Percentiles rank a stretch among this genome's conserved stretches.
Evolutionary conservation across 345 rosid genomes (phyloP).

Genomic region (Arabidopsis thaliana): DNA sequence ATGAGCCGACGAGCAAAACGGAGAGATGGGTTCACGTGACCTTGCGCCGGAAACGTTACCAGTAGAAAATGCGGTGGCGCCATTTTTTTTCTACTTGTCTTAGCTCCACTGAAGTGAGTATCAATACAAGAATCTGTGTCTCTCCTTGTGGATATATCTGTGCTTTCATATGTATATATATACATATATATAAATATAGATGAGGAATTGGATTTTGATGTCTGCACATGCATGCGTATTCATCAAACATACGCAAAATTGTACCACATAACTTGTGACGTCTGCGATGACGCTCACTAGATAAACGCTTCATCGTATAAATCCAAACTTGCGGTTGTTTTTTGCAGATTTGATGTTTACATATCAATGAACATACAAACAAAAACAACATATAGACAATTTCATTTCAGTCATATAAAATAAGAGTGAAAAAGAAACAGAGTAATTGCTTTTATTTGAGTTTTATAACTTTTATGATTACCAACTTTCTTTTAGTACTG

Average conservation of each 20-base stretch:
- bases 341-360: constrained; percentile 21
- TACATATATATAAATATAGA: constrained; percentile 7
- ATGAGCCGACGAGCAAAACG: constrained; percentile 64
- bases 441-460: neutral
- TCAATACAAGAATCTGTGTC: constrained; percentile 15
- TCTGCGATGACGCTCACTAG: constrained; percentile 24
- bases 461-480: neutral
- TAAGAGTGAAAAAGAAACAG: constrained; percentile 11
- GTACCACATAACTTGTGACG: constrained; percentile 30
- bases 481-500: neutral
- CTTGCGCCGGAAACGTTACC: constrained; percentile 60
- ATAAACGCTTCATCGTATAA: neutral
- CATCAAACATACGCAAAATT: constrained; percentile 5
- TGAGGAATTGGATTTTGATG: constrained; percentile 20
- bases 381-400: neutral
- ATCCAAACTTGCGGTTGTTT: constrained; percentile 7
- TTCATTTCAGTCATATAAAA: neutral
- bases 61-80: constrained; percentile 58
- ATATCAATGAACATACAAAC: constrained; percentile 12
- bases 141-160: neutral
- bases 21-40: constrained; percentile 80
- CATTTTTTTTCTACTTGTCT: constrained; percentile 20
- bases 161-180: neutral
- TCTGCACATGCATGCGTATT: neutral
- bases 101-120: constrained; percentile 5